Evolutionary conservation across 2,329 filamentous ascomycete genomes (phyloP).

Genomic region (Penicillium sp.): DNA sequence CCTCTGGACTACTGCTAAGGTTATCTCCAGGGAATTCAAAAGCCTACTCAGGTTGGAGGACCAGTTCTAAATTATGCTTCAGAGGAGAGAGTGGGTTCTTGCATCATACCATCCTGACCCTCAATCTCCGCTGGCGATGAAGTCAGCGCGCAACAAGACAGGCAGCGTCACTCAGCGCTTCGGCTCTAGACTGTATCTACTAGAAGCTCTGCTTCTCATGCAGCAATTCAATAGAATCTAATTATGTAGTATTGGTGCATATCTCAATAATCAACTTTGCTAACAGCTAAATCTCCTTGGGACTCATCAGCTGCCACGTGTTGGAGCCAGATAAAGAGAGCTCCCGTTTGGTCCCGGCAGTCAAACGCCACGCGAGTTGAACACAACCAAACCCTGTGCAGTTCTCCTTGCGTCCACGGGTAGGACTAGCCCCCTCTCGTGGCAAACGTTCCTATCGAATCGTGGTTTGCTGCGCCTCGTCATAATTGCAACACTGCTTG

Average conservation of each 20-base stretch:
- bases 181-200: neutral
- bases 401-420: neutral
- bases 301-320: constrained; percentile 19
- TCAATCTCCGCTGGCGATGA: neutral
- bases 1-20: neutral
- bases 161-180: neutral
- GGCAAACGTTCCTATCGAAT: neutral
- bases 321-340: constrained; percentile 6
- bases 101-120: constrained; percentile 8
- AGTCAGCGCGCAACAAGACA: neutral
- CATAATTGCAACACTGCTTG: neutral
- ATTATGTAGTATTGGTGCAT: neutral
- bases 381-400: neutral
- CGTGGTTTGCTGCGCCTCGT: neutral
- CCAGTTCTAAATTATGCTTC: neutral
- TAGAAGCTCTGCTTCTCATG: neutral
- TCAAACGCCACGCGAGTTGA: constrained; percentile 20
- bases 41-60: neutral
- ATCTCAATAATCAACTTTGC: neutral
- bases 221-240: neutral
- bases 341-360: constrained; percentile 10
- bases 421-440: neutral
- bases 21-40: neutral
- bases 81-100: constrained; percentile 1
- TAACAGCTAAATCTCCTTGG: constrained; percentile 7